Evolutionary conservation across 176 grass and related monocot species (phyloP), one percentile per base, ranked within the genome.

Genomic region (Saccharum spontaneum): DNA sequence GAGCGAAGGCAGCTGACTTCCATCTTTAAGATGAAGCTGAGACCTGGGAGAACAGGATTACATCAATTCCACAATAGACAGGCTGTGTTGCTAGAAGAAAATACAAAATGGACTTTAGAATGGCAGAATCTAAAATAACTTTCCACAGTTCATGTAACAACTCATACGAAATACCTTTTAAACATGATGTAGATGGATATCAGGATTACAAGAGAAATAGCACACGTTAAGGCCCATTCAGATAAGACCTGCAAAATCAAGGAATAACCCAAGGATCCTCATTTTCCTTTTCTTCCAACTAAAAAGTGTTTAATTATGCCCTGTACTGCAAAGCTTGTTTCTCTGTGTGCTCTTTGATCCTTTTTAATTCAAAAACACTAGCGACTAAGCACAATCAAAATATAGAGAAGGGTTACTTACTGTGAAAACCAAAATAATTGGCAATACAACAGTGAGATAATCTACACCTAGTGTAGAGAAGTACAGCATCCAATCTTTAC

Each of bases 381-480:
- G 20, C 30, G 74, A 86, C 48, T 67, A 80, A 78, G 36, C 11
- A 52, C 76, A 43, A 90, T 73, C 34, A 38, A 69, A 77, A 64
- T 78, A 39, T n/a, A 23, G 8, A 9, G 3, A 83, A 82, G 15
- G 73, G 46, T 46, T 76, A 79, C 90, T 81, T 85, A 92, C 95
- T 65, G 93, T 98, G 67, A 98, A 92, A 90, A 96, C 66, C 38
- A 94, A 73, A 88, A 98, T 84, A 79, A 98, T 69, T 39, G 93
- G 97, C 69, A 92, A 69, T 71, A 96, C 89, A 73, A 94, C 82
- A 69, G 79, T 88, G 65, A 95, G 71, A 78, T 91, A 96, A 78
- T 96, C 93, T 49, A 91, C 57, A 86, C 6, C 66, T 30, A 98
- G 52, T 6, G 83, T 33, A 88, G 89, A 65, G 26, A 93, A 86